phyloP scores from a whole-genome alignment of 345 rosid genomes.

The Bruguiera gymnorhiza region DNA sequence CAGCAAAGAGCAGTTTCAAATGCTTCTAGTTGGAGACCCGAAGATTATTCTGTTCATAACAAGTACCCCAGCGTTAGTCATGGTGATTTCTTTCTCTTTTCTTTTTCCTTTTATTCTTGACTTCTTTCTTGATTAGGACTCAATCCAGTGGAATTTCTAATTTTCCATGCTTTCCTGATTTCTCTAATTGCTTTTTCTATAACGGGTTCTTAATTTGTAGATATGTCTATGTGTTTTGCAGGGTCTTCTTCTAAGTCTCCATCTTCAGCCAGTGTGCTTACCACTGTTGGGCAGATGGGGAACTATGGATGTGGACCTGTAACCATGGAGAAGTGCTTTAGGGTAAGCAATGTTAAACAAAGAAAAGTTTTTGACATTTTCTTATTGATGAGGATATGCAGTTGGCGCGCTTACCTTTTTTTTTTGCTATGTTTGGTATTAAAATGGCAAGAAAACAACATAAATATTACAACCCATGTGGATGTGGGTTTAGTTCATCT shows the following conservation, averaged over 20 bases:
- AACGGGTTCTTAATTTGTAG: background rate
- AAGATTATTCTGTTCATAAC: constrained; percentile 26
- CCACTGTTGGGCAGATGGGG: constrained; percentile 53
- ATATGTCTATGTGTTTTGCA: constrained; percentile 14
- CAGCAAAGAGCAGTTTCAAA: constrained; percentile 30
- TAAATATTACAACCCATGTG: constrained; percentile 19
- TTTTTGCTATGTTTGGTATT: background rate
- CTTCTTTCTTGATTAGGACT: background rate
- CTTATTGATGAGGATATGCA: background rate
- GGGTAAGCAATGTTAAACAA: constrained; percentile 39
- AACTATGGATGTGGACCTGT: constrained; percentile 63
- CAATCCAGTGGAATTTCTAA: no score
- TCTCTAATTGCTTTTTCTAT: background rate
- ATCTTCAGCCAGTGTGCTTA: constrained; percentile 41
- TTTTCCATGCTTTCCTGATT: no score
- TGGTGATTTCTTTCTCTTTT: background rate
- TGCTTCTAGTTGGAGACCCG: constrained; percentile 27
- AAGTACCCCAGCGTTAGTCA: constrained; percentile 30
- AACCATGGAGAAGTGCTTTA: constrained; percentile 58
- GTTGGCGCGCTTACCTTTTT: background rate
- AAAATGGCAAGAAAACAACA: constrained; percentile 18
- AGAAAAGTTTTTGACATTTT: background rate
- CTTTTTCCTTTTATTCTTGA: background rate
- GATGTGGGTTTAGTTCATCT: background rate
- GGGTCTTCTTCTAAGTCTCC: constrained; percentile 54